Conservation (phyloP, 352 stramenopile genomes). For the Globisporangium lucens region DNA sequence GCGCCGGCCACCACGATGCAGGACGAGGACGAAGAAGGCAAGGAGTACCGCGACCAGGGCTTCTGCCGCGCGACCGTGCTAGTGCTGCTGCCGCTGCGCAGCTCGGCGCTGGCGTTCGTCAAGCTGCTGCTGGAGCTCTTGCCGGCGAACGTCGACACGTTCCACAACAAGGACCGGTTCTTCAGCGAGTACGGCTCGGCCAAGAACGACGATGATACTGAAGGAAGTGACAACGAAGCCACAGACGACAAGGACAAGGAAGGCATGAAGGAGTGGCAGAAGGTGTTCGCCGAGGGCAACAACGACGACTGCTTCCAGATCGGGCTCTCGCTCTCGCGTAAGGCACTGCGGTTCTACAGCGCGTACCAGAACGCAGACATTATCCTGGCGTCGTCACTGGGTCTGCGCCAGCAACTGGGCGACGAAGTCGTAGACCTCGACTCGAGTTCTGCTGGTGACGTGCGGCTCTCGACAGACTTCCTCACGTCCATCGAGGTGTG, state of each 20-base stretch:
- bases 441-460: conserved; percentile 15
- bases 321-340: conserved; percentile 64
- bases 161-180: conserved; percentile 82
- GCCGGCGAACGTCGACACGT: conserved; percentile 47
- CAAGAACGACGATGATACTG: conserved; percentile 15
- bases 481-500: conserved; percentile 79
- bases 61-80: conserved; percentile 71
- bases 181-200: conserved; percentile 51
- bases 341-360: conserved; percentile 71
- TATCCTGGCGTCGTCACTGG: conserved; percentile 70
- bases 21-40: conserved; percentile 35
- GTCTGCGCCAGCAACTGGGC: conserved; percentile 64
- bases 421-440: conserved; percentile 58
- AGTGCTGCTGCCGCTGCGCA: conserved; percentile 65
- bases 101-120: conserved; percentile 59
- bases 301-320: conserved; percentile 84
- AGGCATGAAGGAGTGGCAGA: conserved; percentile 66
- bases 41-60: conserved; percentile 78
- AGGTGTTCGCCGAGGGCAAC: conserved; percentile 67
- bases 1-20: conserved; percentile 3
- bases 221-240: conserved; percentile 17
- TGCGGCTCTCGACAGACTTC: conserved; percentile 66
- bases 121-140: conserved; percentile 60
- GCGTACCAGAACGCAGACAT: conserved; percentile 75
- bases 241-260: conserved; percentile 20